Base-by-base conservation (phyloP, 139 green algal species). In the Chlamydomonas schloesseri region DNA sequence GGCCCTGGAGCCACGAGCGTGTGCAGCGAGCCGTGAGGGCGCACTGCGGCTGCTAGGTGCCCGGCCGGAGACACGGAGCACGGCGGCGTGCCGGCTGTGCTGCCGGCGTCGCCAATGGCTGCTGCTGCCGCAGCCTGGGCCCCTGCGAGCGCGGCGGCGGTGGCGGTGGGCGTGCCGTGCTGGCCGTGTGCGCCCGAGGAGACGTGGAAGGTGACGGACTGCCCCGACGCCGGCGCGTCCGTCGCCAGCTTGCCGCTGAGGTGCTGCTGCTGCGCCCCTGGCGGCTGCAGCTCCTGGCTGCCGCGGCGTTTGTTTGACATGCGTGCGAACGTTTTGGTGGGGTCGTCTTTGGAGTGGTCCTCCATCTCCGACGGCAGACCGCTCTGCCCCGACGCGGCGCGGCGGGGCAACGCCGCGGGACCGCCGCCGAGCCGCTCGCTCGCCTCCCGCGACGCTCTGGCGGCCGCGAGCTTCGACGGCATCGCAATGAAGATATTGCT, bases 401-500 rank as follows among this genome's bases (percentile, higher is more conserved):
- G 77, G 0, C 64, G 78, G 0, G n/a, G 64, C 42, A 68, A 15
- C 42, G 42, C 8, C 8, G 42, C 42, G 42, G 42, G 42, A 50
- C 42, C 42, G 42, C 75, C 13, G 69, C 34, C 26, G n/a, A 20
- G 18, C 31, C 62, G 77, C n/a, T 84, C 64, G 29, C 42, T 65
- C 6, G 64, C 64, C 31, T 85, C 79, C 0, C 79, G 67, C 0
- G 79, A 85, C 14, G 79, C 79, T 8, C 79, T 47, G 1, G 79
- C 79, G 1, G 79, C 79, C 14, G 79, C 79, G 3, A 85, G 79
- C 47, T 67, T 85, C n/a, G 47, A 67, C 3, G 79, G 79, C 79
- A 85, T 77, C 13, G 79, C 73, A 11, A 85, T 18, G 47, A 85
- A 85, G 17, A 68, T 31, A 55, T 85, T 55, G 23, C 76, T 47